phyloP scores from a whole-genome alignment of 129 eudicot genomes.

The Chrysanthemum seticuspe region DNA sequence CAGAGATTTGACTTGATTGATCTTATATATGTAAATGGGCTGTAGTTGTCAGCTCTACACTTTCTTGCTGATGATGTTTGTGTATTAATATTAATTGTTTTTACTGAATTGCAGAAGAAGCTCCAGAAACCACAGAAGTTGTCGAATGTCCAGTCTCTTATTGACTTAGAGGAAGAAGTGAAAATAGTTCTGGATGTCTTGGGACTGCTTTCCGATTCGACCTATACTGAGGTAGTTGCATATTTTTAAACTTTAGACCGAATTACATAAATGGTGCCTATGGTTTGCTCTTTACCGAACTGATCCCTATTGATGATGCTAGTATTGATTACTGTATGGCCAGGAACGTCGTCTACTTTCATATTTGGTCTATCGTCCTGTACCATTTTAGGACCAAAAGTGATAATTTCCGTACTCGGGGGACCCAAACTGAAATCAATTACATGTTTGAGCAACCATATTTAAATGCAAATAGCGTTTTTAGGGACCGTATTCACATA shows the following conservation, averaged over 20 bases:
- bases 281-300: no score
- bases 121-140: conserved; percentile 58
- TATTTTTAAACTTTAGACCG: not conserved
- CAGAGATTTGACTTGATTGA: not conserved
- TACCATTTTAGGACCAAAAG: no score
- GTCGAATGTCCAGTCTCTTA: conserved; percentile 44
- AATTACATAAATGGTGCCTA: not conserved
- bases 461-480: no score
- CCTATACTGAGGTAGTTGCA: conserved; percentile 65
- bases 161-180: conserved; percentile 52
- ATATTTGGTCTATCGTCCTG: no score
- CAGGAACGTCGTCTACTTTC: no score
- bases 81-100: conserved; percentile 5
- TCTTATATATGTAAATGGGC: not conserved
- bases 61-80: not conserved
- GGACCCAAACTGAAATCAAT: no score
- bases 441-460: no score
- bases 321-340: no score
- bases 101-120: conserved; percentile 62
- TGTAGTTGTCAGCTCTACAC: not conserved
- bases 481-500: no score
- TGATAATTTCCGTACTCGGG: no score
- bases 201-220: conserved; percentile 61
- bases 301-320: no score
- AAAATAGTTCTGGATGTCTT: conserved; percentile 57